Conservation (phyloP, 176 grass and related monocot species). For the Rhynchospora pubera region DNA sequence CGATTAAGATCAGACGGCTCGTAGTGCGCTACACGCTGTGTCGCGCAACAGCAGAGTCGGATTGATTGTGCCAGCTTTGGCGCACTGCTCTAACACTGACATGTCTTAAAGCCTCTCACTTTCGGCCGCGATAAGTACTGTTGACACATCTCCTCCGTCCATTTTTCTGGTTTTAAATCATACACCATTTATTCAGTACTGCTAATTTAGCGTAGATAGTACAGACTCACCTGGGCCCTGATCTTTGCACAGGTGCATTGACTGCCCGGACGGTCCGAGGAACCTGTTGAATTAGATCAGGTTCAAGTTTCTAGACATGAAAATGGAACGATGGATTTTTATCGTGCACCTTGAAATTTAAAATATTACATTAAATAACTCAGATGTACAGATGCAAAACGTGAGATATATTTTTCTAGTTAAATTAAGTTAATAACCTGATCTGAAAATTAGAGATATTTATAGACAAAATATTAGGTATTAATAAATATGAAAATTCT, state of each 20-base stretch:
- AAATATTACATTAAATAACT: no score
- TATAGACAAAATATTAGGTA: no score
- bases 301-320: background rate
- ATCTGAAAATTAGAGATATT: no score
- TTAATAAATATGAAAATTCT: no score
- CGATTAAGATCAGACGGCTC: no score
- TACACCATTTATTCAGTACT: background rate
- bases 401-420: no score
- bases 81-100: slow-evolving; percentile 2
- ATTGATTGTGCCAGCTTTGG: slow-evolving; percentile 20
- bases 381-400: no score
- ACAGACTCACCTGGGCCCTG: background rate
- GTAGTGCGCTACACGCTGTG: no score
- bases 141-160: background rate
- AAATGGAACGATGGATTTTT: background rate
- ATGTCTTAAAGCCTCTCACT: background rate
- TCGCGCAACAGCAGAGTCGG: no score
- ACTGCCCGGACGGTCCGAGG: background rate
- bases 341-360: no score
- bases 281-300: background rate
- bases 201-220: background rate
- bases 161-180: background rate
- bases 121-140: background rate
- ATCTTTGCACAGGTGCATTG: background rate
- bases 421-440: no score